Base-by-base conservation (phyloP, 2,329 filamentous ascomycete species). In the Trichoderma sp. region DNA sequence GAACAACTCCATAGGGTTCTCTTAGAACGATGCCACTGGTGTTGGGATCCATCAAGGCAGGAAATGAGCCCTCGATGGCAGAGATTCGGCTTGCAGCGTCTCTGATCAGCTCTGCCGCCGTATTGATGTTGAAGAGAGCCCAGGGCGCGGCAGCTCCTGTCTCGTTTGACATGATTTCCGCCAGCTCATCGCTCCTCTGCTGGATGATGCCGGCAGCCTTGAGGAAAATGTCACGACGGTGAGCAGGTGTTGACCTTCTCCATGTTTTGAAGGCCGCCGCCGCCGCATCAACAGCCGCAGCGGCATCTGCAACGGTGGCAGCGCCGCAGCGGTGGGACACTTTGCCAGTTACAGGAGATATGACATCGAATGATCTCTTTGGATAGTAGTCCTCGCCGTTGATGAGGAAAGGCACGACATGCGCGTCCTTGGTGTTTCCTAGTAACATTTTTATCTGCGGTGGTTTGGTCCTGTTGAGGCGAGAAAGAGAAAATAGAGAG, bases 1-100 rank as follows among this genome's bases (percentile, higher is more conserved):
- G 80, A 17, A 94, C 84, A 8, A 95, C 92, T 1, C 93, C 93
- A 72, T 87, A 93, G 0, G 93, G 92, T 78, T 94, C 91, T 75
- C 89, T 90, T 70, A 89, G 79, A 4, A 96, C 80, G 71, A 95
- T 81, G 0, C 89, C 91, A 25, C 69, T 82, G 29, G 74, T 72
- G 34, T 72, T 70, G 3, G 77, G 72, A 35, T 79, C 75, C 35
- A 68, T 69, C 3, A 76, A 72, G 9, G 72, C 56, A 10, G 82
- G 79, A 32, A 82, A 78, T 7, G 74, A 76, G 6, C 80, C 82
- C 67, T 76, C 73, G 10, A 83, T 59, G 12, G 77, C 76, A 12
- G 74, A 71, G 25, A 84, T 78, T 15, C 81, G 77, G 2, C 81
- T 82, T 1, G 81, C 83, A 32, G 81, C 74, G 66, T 84, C 82